phyloP scores from a whole-genome alignment of 176 grass and related monocot genomes.

The Oryza nivara region DNA sequence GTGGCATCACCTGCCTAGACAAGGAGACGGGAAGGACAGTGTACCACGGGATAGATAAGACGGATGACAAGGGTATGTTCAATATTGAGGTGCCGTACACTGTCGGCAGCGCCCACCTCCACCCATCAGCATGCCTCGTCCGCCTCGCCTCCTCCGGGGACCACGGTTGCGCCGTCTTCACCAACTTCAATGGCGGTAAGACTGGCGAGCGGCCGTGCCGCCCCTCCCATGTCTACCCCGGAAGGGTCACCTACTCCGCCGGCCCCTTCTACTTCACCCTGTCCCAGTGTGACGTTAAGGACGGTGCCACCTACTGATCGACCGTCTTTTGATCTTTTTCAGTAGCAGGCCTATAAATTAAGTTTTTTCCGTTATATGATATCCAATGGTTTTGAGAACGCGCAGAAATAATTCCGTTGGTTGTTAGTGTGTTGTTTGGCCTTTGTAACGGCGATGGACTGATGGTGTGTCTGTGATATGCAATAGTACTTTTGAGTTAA shows the following conservation, averaged over 20 bases:
- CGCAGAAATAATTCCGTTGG: neutral
- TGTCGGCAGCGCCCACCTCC: conserved; percentile 8
- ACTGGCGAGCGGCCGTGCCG: conserved; percentile 43
- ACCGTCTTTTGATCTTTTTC: neutral
- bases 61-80: conserved; percentile 62
- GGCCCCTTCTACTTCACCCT: conserved; percentile 75
- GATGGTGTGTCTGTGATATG: neutral
- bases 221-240: conserved; percentile 33
- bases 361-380: neutral
- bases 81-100: conserved; percentile 46
- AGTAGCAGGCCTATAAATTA: neutral
- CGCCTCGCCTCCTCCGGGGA: conserved; percentile 60
- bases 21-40: conserved; percentile 30
- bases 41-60: conserved; percentile 46
- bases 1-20: conserved; percentile 73
- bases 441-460: neutral
- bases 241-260: conserved; percentile 35
- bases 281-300: conserved; percentile 42
- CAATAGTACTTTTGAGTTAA: neutral
- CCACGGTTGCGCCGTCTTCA: conserved; percentile 53
- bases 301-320: too few relatives aligned
- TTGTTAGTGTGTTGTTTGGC: neutral
- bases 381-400: neutral
- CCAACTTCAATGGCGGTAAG: conserved; percentile 71
- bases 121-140: conserved; percentile 44